Conservation (phyloP, 139 green algal genomes). For the Marvania coccoides region DNA sequence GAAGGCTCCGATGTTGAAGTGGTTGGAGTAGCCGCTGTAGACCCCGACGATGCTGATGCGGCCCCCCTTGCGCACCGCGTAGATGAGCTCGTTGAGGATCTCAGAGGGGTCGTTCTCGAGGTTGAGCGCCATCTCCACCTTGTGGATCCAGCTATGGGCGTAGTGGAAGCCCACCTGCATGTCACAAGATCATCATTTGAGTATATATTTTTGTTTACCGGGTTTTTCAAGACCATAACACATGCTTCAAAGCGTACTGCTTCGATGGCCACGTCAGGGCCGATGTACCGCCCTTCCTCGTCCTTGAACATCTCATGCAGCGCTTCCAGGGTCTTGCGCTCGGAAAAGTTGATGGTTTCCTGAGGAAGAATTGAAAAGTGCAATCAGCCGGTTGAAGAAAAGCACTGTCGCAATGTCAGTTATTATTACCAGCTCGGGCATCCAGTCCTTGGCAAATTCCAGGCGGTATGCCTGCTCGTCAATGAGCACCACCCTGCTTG, state of each 20-base stretch:
- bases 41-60: constrained; percentile 34
- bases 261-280: constrained; percentile 61
- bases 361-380: too few relatives aligned
- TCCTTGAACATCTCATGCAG: constrained; percentile 24
- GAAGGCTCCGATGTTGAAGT: constrained; percentile 69
- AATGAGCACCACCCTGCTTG: constrained; percentile 51
- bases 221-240: neutral
- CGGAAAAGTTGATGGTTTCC: constrained; percentile 54
- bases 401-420: neutral
- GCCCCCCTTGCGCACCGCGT: constrained; percentile 28
- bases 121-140: constrained; percentile 36
- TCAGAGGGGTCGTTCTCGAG: constrained; percentile 65
- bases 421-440: constrained; percentile 7
- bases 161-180: constrained; percentile 65
- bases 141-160: constrained; percentile 34
- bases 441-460: constrained; percentile 21
- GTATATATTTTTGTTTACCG: neutral
- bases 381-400: neutral
- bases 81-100: constrained; percentile 73
- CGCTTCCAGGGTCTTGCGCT: constrained; percentile 20
- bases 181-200: neutral
- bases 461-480: constrained; percentile 52
- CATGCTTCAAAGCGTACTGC: constrained; percentile 24
- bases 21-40: constrained; percentile 50
- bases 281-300: constrained; percentile 1